A percentile compares a stretch with the other conserved stretches of the same genome.
Evolutionary conservation across 1,284 basidiomycete genomes (phyloP).

Genomic region (Ganoderma leucocontextum): DNA sequence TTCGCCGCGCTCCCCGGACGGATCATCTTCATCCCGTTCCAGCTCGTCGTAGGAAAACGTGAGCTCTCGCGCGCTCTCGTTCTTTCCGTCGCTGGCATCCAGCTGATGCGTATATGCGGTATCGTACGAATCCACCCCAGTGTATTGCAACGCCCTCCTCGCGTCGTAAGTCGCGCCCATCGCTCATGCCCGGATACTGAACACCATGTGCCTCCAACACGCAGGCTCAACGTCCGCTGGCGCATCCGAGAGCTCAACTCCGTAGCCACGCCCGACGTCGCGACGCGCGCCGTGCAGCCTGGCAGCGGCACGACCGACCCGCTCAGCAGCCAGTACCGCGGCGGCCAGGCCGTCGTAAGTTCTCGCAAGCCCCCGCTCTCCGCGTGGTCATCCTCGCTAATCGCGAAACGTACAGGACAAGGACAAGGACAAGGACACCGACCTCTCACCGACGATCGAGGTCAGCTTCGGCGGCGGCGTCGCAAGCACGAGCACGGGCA

Average conservation of each 20-base stretch:
- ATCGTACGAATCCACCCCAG: background rate
- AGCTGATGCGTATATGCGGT: background rate
- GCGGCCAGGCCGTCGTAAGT: background rate
- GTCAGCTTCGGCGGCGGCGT: background rate
- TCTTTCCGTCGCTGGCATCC: background rate
- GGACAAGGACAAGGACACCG: background rate
- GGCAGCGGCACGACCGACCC: background rate
- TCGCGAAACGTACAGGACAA: background rate
- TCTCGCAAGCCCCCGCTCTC: background rate
- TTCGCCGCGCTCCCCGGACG: constrained; percentile 9
- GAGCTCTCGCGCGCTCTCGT: background rate
- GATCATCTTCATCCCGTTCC: constrained; percentile 10
- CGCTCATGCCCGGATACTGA: background rate
- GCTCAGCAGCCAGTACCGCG: background rate
- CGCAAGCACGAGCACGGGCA: background rate
- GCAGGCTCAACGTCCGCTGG: background rate
- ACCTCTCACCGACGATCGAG: background rate
- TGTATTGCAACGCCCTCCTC: background rate
- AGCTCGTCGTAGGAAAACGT: constrained; percentile 1
- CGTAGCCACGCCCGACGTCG: background rate
- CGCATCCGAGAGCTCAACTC: background rate
- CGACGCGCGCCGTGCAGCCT: background rate
- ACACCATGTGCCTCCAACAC: background rate
- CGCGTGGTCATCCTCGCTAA: background rate
- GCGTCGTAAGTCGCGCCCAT: background rate